Evolutionary conservation across 2,329 filamentous ascomycete genomes (phyloP), one percentile per base, ranked within the genome.

Genomic region (Cladosporium velox): DNA sequence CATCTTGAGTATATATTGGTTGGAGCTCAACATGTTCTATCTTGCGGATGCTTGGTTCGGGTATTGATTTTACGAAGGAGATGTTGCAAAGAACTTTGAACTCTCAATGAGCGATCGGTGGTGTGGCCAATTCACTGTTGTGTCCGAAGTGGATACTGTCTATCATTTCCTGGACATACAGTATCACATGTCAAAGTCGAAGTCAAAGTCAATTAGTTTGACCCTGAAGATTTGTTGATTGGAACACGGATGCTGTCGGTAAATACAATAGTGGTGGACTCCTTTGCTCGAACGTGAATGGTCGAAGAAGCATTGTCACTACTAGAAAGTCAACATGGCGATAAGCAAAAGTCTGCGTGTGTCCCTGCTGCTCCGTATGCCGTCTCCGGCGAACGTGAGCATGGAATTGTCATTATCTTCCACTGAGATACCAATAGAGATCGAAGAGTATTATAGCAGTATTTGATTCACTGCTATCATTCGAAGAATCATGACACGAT

Each of bases 1-100:
- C 35, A 64, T 57, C 10, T 18, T 52, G 18, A 14, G 24, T 55
- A 63, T 63, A 54, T n/a, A 28, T 38, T 32, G 52, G 28, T 24
- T 30, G 32, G 28, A 58, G 55, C 55, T 41, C 55, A 58, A 58
- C 55, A 28, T 4, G 12, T 10, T 58, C 12, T 21, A 1, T 21
- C 12, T 26, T 52, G 6, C 4, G 6, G 49, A 28, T 28, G 49
- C 8, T 26, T 11, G 21, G 1, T 12, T 18, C 14, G 15, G 6
- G 15, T 1, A 6, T 15, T 4, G 35, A 24, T 5, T 41, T 41
- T 18, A 15, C 15, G 4, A 8, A 1, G 15, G 1, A 6, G 6
- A 10, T 44, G 1, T n/a, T n/a, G 18, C 18, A 10, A 7, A 44
- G 38, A n/a, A 8, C 6, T 8, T 8, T 4, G 38, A n/a, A n/a